Percentiles rank a stretch among this genome's conserved stretches.
phyloP scores from a whole-genome alignment of 2,329 filamentous ascomycete genomes.

The Phyllosticta citribraziliensis region DNA sequence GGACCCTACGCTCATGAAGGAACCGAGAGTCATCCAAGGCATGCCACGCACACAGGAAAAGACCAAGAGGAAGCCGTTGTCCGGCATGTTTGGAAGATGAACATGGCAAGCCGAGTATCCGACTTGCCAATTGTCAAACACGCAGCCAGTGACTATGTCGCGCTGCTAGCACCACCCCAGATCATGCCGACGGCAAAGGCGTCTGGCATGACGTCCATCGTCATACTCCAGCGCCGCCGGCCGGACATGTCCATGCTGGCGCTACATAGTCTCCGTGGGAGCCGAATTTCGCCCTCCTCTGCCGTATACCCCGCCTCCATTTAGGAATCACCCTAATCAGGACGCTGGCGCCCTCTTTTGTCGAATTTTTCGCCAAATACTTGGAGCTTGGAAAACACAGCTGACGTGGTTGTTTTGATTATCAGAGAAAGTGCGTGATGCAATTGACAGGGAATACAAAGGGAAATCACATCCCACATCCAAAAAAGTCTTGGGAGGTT shows the following conservation, averaged over 20 bases:
- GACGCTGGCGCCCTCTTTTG: too few species aligned
- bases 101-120: not conserved
- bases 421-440: not conserved
- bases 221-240: not conserved
- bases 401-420: not conserved
- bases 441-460: not conserved
- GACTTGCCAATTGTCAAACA: not conserved
- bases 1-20: conserved; percentile 80
- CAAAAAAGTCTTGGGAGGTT: not conserved
- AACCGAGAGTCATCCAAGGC: conserved; percentile 81
- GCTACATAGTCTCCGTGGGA: not conserved
- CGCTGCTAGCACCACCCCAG: not conserved
- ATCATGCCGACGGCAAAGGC: not conserved
- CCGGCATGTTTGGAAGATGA: conserved; percentile 27
- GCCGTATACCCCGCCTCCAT: not conserved
- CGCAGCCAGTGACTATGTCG: not conserved
- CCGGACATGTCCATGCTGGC: not conserved
- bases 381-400: not conserved
- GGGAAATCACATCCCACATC: not conserved
- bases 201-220: not conserved
- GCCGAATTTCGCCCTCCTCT: not conserved
- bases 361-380: not conserved
- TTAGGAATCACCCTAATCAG: not conserved
- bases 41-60: conserved; percentile 53
- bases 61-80: conserved; percentile 40